A percentile compares a stretch with the other conserved stretches of the same genome.
These are phyloP conservation scores for Ascochyta koolunga DNA, from an alignment of 2,329 filamentous ascomycete genomes.

Conservation along the genomic window DNA sequence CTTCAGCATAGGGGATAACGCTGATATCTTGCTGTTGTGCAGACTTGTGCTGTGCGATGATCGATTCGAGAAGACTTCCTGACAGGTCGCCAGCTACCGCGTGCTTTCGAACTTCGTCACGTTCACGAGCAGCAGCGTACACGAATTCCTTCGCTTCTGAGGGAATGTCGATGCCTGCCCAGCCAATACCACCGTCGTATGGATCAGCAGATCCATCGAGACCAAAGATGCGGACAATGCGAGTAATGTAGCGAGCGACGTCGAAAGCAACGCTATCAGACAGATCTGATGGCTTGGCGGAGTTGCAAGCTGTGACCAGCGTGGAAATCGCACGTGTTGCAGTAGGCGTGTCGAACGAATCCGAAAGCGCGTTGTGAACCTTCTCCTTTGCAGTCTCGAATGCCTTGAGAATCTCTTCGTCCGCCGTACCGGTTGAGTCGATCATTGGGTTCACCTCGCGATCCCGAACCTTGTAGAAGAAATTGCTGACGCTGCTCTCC, in stretches of 20 bases:
- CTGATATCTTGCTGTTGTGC: conserved; percentile 37
- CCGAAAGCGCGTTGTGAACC: conserved; percentile 71
- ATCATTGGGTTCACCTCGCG: conserved; percentile 48
- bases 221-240: conserved; percentile 83
- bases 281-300: conserved; percentile 48
- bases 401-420: conserved; percentile 54
- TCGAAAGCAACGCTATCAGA: conserved; percentile 57
- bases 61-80: conserved; percentile 39
- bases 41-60: conserved; percentile 46
- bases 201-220: conserved; percentile 65
- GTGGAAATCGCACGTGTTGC: conserved; percentile 81
- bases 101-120: conserved; percentile 63
- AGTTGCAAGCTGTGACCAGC: conserved; percentile 79
- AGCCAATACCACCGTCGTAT: conserved; percentile 60
- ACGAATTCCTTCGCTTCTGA: conserved; percentile 64
- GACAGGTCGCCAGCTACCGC: conserved; percentile 56
- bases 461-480: conserved; percentile 66
- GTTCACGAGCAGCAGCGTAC: conserved; percentile 63
- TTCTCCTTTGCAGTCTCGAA: conserved; percentile 62
- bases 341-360: conserved; percentile 85
- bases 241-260: conserved; percentile 79
- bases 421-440: conserved; percentile 35
- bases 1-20: conserved; percentile 55
- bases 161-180: conserved; percentile 69
- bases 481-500: conserved; percentile 79